A percentile compares a stretch with the other conserved stretches of the same genome.
Evolutionary conservation across 345 rosid species (phyloP).

Genomic region (Hibiscus trionum): DNA sequence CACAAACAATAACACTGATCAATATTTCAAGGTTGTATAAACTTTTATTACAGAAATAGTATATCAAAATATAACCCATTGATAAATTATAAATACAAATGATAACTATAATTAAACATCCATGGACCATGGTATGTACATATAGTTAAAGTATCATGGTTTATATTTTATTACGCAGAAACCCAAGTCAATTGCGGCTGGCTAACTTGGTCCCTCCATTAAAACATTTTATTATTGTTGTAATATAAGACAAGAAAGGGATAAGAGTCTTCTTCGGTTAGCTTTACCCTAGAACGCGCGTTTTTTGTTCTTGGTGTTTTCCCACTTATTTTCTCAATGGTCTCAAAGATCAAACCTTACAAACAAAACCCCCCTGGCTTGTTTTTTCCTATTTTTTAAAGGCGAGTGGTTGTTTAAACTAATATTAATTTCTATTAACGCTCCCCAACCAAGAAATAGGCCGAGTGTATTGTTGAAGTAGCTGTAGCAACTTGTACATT

Average conservation of each 20-base stretch:
- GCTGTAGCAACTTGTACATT: not conserved
- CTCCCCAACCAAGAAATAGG: not conserved
- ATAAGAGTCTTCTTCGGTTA: constrained; percentile 7
- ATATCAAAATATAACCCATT: no score
- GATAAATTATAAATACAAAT: no score
- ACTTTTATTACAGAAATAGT: no score
- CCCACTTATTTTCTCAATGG: not conserved
- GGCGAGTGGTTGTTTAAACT: not conserved
- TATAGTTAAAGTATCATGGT: not conserved
- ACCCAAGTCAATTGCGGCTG: constrained; percentile 1
- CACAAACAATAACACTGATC: no score
- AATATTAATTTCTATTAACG: not conserved
- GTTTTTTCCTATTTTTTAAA: not conserved
- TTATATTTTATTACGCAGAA: not conserved
- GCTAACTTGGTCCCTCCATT: not conserved
- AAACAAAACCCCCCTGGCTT: not conserved
- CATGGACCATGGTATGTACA: no score
- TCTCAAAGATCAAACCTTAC: constrained; percentile 9
- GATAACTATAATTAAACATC: no score
- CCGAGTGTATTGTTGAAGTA: not conserved
- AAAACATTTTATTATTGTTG: not conserved
- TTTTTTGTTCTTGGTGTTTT: not conserved
- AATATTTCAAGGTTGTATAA: no score
- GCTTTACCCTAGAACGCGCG: not conserved
- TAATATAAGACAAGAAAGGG: not conserved